These are phyloP conservation scores for Cerioporus squamosus DNA, from an alignment of 1,284 basidiomycete species.

Conservation along the genomic window DNA sequence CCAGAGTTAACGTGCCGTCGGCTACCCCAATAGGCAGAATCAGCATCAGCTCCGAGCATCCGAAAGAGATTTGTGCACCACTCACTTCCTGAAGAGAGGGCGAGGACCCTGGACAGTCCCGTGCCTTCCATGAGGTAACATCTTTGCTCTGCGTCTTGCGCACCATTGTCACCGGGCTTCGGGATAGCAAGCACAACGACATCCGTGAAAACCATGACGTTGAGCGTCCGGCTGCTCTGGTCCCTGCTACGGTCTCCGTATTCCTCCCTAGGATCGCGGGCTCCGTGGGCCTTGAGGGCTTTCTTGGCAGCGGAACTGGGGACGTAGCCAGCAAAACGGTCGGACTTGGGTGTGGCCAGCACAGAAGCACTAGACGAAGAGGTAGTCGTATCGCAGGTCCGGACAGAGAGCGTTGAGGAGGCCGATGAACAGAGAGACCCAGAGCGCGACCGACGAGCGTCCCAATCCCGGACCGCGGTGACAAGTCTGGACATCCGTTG, in stretches of 20 bases:
- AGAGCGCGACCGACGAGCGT: constrained; percentile 45
- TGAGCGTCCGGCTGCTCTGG: constrained; percentile 23
- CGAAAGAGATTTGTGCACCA: constrained; percentile 4
- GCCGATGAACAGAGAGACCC: constrained; percentile 50
- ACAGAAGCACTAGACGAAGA: constrained; percentile 25
- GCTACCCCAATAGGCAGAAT: constrained; percentile 19
- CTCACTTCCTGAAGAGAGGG: constrained; percentile 42
- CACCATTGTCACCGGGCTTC: background rate
- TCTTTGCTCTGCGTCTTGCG: constrained; percentile 38
- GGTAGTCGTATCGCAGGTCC: constrained; percentile 28
- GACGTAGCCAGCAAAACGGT: constrained; percentile 11
- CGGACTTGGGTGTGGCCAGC: constrained; percentile 21
- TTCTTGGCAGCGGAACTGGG: background rate
- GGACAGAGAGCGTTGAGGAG: constrained; percentile 40
- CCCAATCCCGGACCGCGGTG: constrained; percentile 48
- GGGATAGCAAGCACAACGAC: constrained; percentile 47
- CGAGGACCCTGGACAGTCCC: constrained; percentile 61
- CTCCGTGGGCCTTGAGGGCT: background rate
- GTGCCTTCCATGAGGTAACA: constrained; percentile 54
- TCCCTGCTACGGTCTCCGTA: background rate
- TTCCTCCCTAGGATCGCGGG: background rate
- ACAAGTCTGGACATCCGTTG: constrained; percentile 38
- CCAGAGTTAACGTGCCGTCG: constrained; percentile 47
- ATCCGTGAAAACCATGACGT: constrained; percentile 59
- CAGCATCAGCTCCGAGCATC: background rate